Evolutionary conservation across 345 rosid species (phyloP).

Genomic region (Xanthoceras sorbifolium): DNA sequence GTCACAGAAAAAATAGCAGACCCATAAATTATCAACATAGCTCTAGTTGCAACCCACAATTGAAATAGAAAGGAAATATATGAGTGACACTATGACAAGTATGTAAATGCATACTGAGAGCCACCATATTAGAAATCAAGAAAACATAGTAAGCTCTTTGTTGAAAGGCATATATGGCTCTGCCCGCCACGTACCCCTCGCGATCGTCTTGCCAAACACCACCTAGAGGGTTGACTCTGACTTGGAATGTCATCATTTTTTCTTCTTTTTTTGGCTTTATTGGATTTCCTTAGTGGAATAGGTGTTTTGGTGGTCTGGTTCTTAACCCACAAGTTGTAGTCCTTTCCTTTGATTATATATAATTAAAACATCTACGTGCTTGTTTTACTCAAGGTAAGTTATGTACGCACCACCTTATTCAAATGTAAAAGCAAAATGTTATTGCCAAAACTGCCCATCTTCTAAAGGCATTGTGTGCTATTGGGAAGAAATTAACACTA

Average conservation of each 20-base stretch:
- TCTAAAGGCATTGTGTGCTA: too few relatives aligned
- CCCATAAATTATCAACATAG: conserved; percentile 29
- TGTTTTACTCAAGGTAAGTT: too few relatives aligned
- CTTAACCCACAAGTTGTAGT: too few relatives aligned
- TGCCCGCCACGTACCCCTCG: not conserved
- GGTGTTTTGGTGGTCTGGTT: too few relatives aligned
- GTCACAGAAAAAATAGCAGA: conserved; percentile 32
- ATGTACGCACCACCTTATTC: too few relatives aligned
- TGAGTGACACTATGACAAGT: conserved; percentile 16
- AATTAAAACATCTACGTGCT: too few relatives aligned
- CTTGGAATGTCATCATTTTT: conserved; percentile 31
- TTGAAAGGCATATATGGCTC: conserved; percentile 20
- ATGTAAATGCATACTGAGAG: conserved; percentile 24
- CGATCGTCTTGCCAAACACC: conserved; percentile 29
- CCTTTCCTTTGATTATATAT: too few relatives aligned
- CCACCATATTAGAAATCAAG: conserved; percentile 23
- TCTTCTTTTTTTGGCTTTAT: too few relatives aligned
- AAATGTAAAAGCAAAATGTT: too few relatives aligned
- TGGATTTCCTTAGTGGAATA: too few relatives aligned
- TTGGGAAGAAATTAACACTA: too few relatives aligned
- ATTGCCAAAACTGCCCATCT: too few relatives aligned
- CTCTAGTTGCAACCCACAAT: conserved; percentile 13
- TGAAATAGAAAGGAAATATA: conserved; percentile 32
- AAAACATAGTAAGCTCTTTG: conserved; percentile 26
- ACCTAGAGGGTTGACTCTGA: conserved; percentile 26